Base-by-base conservation (phyloP, 108 stramenopile species). In the Stephanodiscus minutulus region DNA sequence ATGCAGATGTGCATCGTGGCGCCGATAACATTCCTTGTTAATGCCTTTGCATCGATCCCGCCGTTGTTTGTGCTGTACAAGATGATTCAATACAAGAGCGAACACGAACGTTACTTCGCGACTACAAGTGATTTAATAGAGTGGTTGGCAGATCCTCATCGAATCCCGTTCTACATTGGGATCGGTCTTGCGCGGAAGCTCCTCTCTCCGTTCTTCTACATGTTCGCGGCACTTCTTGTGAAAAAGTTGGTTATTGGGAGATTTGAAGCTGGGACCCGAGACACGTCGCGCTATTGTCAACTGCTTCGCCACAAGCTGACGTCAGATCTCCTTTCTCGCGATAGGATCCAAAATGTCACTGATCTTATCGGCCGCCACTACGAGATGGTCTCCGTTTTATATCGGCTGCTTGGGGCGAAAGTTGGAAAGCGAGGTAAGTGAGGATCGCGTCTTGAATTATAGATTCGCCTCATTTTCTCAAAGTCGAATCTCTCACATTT, bases 291-390 rank as follows among this genome's bases (percentile, higher is more conserved):
- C 11, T 76, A 87, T 55, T 82, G 72, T 79, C 48, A 86, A 24
- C 68, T 72, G n/a, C 62, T 74, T 15, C 69, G 50, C 11, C 65
- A 86, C 1, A 78, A 85, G 60, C 75, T 77, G 17, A 50, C 76
- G 35, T 73, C 76, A 41, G 81, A 75, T 24, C 75, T 89, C 46
- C 59, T 69, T 18, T 74, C 52, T 8, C 24, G 22, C 11, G 52
- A 24, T 10, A 53, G 52, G 52, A 53, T 53, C 43, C 43, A 44
- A 15, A 44, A 79, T 43, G 64, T 83, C 9, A 73, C 85, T 7
- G 83, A 84, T 13, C 55, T 89, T 7, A 24, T 89, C 5, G 88
- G 88, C 31, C 67, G 81, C 12, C 88, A 89, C 60, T 89, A 85
- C 59, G 82, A 84, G 68, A 17, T 69, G 22, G 76, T 86, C 13